Base-by-base conservation (phyloP, 2,329 filamentous ascomycete genomes). In the Arthrinium phaeospermum region DNA sequence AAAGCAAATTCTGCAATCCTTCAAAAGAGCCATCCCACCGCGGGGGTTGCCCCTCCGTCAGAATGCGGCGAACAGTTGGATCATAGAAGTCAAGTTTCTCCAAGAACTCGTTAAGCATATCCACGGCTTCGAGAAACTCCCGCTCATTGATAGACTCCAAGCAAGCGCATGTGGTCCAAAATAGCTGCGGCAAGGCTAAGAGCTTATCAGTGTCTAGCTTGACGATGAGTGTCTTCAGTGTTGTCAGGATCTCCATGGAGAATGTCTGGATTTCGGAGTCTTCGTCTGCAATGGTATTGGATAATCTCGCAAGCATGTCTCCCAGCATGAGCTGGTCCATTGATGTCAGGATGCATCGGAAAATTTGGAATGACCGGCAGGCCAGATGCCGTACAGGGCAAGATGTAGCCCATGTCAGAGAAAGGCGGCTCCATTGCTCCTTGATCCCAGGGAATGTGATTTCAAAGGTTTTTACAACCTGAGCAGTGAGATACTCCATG, bases 91-190 rank as follows among this genome's bases (percentile, higher is more conserved):
- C 93, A 30, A 98, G 86, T 80, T 96, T 97, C 76, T 91, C 89
- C 30, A 99, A 84, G 47, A 97, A 91, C 78, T 93, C 93, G 72
- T 97, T 93, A 13, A 99, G 88, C 93, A 99, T 98, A 70, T 93
- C 92, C 16, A 98, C 86, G 30, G 94, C 95, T 80, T 98, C 96
- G 74, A 96, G 89, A 75, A 98, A 99, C 79, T 99, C 96, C 30
- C 92, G 90, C 82, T 99, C 97, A 75, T 98, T 97, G 78, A 98
- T 97, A 0, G 96, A 98, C 79, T 98, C 95, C 27, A 99, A 85
- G 80, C 96, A 99, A 14, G 96, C 96, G 78, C 95, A 98, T 0
- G 94, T 98, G 0, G 96, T 97, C 97, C 97, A 99, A 82, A 99
- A 98, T 0, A 99, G 86, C 78, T 98, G 96, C 1, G 96, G 96